A percentile compares a stretch with the other conserved stretches of the same genome.
Conservation (phyloP, 805 yeast genomes). For the Lipomyces yamadae region DNA sequence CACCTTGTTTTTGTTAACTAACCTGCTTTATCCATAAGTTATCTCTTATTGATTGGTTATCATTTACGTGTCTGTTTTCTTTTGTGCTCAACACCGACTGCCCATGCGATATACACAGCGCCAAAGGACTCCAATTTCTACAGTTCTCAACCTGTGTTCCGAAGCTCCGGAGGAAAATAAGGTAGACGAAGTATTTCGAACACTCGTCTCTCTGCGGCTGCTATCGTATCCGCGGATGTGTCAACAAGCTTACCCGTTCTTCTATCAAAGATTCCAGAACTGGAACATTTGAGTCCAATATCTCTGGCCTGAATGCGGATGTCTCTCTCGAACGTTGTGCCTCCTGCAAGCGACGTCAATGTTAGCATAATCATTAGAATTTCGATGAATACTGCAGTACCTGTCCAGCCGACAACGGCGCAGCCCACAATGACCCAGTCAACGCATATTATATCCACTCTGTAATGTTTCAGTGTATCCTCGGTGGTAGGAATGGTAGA, state of each 20-base stretch:
- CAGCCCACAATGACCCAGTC: conserved; percentile 35
- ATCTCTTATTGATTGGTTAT: background rate
- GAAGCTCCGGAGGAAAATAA: conserved; percentile 33
- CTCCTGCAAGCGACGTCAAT: conserved; percentile 14
- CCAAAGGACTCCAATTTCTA: no score
- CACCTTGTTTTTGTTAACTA: no score
- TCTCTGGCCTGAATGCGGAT: conserved; percentile 24
- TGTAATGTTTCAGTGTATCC: conserved; percentile 13
- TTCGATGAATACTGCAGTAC: conserved; percentile 10
- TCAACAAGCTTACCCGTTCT: conserved; percentile 25
- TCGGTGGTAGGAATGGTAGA: conserved; percentile 16
- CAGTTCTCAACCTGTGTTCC: conserved; percentile 33
- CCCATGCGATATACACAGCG: no score
- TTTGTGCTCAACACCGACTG: no score
- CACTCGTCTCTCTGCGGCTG: conserved; percentile 32
- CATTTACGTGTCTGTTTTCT: background rate
- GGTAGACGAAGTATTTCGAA: conserved; percentile 29
- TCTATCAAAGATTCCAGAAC: conserved; percentile 28
- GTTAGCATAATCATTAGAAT: background rate
- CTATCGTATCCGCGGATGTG: conserved; percentile 28
- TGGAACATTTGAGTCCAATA: conserved; percentile 27
- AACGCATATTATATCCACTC: conserved; percentile 37
- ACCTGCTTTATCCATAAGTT: no score
- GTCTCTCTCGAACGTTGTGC: conserved; percentile 37
- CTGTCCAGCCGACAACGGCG: conserved; percentile 40